Conservation (phyloP, 2,329 filamentous ascomycete genomes). For the Mariannaea sp. region DNA sequence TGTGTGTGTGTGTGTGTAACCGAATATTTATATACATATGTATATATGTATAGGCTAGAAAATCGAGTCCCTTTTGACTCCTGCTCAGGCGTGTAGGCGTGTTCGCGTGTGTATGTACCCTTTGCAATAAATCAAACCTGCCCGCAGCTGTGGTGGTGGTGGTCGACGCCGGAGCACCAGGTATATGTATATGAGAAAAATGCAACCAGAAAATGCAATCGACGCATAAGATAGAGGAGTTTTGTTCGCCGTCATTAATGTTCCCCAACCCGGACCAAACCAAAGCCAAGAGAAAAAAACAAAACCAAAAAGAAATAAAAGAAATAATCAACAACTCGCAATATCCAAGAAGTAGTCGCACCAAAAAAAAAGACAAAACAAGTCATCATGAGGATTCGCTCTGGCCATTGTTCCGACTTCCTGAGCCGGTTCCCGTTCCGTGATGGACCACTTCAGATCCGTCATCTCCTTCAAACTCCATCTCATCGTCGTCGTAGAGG, state of each 20-base stretch:
- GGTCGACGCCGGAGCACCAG: conserved; percentile 27
- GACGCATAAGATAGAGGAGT: conserved; percentile 21
- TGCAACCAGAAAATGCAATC: conserved; percentile 14
- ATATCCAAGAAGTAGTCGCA: too few relatives aligned
- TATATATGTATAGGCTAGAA: conserved; percentile 17
- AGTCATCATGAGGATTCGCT: conserved; percentile 37
- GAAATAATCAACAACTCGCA: not conserved
- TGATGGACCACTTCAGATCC: conserved; percentile 36
- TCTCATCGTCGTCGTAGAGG: conserved; percentile 29
- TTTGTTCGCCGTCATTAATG: conserved; percentile 34
- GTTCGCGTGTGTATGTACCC: conserved; percentile 23
- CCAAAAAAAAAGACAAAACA: not conserved
- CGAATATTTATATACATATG: conserved; percentile 12
- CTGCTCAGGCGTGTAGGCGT: conserved; percentile 26
- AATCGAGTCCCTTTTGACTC: conserved; percentile 20
- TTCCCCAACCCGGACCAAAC: conserved; percentile 12
- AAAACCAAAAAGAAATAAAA: not conserved
- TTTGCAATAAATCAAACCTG: conserved; percentile 21
- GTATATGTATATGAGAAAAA: too few relatives aligned
- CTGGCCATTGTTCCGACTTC: conserved; percentile 34
- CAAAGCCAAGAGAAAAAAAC: not conserved
- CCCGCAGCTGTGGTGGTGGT: conserved; percentile 17
- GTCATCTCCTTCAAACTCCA: conserved; percentile 37
- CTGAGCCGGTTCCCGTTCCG: conserved; percentile 37
- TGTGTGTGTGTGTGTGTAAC: too few relatives aligned